Evolutionary conservation across 1,139 yeast species (phyloP), one percentile per base, ranked within the genome.

Genomic region (Pichia sp.): DNA sequence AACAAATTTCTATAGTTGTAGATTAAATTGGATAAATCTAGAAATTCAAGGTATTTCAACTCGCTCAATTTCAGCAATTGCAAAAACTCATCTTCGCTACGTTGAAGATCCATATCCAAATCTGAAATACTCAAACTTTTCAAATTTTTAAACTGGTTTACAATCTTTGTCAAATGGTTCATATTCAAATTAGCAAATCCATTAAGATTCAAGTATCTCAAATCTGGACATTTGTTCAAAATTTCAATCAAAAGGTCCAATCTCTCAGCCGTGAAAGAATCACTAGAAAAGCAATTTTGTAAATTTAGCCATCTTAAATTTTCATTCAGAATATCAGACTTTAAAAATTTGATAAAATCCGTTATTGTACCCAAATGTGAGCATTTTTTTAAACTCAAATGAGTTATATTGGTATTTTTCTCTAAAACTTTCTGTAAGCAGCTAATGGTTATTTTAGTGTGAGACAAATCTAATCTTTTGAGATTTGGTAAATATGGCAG

Each of bases 341-440:
- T 76, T 72, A 3, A 81, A 72, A 53, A 88, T 70, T 57, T 87
- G 84, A 55, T 79, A 77, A 53, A 85, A 44, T 84, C 92, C 51
- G 80, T 74, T 2, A 95, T 84, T 10, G 90, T 78, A 26, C 63
- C 63, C 46, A 88, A 67, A 55, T 80, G 77, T 37, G 85, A 79
- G 62, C 97, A 88, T 54, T 85, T 75, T 2, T 95, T 80, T 44
- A 88, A 67, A 3, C 94, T 84, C 44, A 88, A 65, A 62, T 86
- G 96, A 0, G 95, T 81, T 37, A 88, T 66, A 55, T 74, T 65
- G 40, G 82, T 76, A 37, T 77, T 59, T 33, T 66, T 57, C 37
- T 88, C 77, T 46, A 82, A 59, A 48, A 65, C 56, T 49, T 73
- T 58, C 45, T 61, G 61, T 49, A 83, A 65, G 3, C 73, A 74